Conservation (phyloP, 495 filamentous ascomycete genomes). For the Penicillium maclennaniae region DNA sequence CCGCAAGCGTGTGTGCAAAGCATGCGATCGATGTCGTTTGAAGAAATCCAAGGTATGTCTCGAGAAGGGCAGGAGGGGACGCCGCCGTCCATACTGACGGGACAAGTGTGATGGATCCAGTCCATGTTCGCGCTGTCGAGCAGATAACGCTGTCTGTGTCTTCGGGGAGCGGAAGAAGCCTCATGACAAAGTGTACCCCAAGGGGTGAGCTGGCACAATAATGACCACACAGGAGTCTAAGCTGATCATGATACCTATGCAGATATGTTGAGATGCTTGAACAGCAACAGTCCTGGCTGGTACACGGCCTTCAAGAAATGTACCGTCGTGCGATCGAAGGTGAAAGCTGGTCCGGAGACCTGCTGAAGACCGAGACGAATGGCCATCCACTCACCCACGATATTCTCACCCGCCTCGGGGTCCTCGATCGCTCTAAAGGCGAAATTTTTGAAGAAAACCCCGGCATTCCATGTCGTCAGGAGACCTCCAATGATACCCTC, state of each 20-base stretch:
- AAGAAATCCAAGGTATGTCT: conserved; percentile 60
- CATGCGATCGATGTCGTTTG: conserved; percentile 58
- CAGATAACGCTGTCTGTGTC: conserved; percentile 56
- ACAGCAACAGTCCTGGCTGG: conserved; percentile 60
- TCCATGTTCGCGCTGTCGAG: conserved; percentile 55
- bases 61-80: neutral
- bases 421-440: conserved; percentile 31
- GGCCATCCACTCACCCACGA: conserved; percentile 64
- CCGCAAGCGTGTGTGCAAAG: conserved; percentile 60
- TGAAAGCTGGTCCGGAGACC: conserved; percentile 52
- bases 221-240: neutral
- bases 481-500: too few relatives aligned
- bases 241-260: conserved; percentile 12
- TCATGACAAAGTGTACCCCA: conserved; percentile 59
- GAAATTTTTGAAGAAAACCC: neutral
- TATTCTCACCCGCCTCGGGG: conserved; percentile 56
- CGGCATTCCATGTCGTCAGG: too few relatives aligned
- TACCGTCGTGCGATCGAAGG: conserved; percentile 49
- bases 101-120: conserved; percentile 55
- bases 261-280: conserved; percentile 70
- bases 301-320: conserved; percentile 56
- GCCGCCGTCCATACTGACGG: conserved; percentile 16
- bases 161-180: conserved; percentile 60
- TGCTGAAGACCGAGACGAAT: conserved; percentile 46
- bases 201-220: conserved; percentile 46